A percentile compares a stretch with the other conserved stretches of the same genome.
These are phyloP conservation scores for Magnusiomyces paraingens DNA, from an alignment of 1,139 yeast species.

Conservation along the genomic window DNA sequence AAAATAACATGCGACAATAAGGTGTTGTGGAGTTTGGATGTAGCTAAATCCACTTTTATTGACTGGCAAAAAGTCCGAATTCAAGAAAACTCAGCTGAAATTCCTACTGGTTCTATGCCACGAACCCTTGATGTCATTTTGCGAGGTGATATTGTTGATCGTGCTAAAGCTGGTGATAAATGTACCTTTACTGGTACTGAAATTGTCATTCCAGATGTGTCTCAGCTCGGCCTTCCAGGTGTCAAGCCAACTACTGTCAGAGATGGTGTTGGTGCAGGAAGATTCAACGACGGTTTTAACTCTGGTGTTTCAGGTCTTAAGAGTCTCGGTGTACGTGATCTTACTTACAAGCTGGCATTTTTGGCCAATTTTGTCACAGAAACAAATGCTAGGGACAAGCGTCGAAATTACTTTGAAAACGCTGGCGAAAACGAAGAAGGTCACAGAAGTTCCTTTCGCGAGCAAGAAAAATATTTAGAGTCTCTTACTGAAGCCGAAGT, in stretches of 20 bases:
- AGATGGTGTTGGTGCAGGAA: conserved; percentile 54
- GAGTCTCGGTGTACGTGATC: conserved; percentile 86
- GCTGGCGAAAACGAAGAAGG: conserved; percentile 41
- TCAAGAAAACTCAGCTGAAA: conserved; percentile 92
- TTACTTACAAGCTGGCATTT: conserved; percentile 87
- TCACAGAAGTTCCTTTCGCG: conserved; percentile 11
- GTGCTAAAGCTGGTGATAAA: conserved; percentile 97
- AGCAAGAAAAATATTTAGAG: conserved; percentile 73
- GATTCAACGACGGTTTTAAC: conserved; percentile 63
- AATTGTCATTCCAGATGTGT: conserved; percentile 90
- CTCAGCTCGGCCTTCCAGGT: conserved; percentile 96
- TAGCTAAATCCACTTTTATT: conserved; percentile 76
- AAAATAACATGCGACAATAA: conserved; percentile 85
- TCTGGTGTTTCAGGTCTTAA: conserved; percentile 84
- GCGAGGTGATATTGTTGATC: conserved; percentile 91
- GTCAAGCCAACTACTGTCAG: conserved; percentile 79
- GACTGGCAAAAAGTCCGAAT: conserved; percentile 98
- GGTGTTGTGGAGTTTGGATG: conserved; percentile 75
- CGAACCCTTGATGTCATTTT: conserved; percentile 89
- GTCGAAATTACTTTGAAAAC: conserved; percentile 37
- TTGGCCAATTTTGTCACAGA: conserved; percentile 76
- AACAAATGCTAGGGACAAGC: conserved; percentile 35
- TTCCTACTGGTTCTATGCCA: conserved; percentile 99
- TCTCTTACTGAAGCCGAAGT: conserved; percentile 80
- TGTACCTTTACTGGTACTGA: conserved; percentile 94